Percentiles rank a stretch among this genome's conserved stretches.
phyloP scores from a whole-genome alignment of 305 asterid species.

The Caryopteris hybrid region DNA sequence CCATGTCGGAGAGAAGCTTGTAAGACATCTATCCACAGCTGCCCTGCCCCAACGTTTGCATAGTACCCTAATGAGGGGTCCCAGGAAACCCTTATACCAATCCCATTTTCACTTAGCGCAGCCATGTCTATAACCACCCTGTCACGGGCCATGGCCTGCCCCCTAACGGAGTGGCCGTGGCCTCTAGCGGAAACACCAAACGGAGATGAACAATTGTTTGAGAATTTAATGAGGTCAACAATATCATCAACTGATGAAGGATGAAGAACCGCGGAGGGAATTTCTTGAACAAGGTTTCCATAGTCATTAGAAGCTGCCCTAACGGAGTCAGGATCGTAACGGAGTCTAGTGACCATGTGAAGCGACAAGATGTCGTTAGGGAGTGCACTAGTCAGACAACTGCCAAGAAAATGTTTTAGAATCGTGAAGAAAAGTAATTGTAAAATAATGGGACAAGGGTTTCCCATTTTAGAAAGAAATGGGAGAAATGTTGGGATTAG shows the following conservation, averaged over 20 bases:
- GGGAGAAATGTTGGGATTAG: not conserved
- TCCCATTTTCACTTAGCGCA: constrained; percentile 28
- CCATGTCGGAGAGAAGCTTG: constrained; percentile 34
- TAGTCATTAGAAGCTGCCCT: constrained; percentile 44
- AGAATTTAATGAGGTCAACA: constrained; percentile 34
- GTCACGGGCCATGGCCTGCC: constrained; percentile 48
- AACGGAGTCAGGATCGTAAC: constrained; percentile 23
- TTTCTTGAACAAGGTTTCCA: constrained; percentile 41
- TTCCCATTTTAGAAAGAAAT: constrained; percentile 23
- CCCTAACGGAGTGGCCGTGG: constrained; percentile 55
- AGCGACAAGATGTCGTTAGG: constrained; percentile 22
- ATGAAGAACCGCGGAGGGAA: constrained; percentile 46
- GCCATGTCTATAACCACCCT: constrained; percentile 58
- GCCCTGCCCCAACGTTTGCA: constrained; percentile 64
- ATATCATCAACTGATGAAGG: constrained; percentile 50
- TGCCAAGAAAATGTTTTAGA: constrained; percentile 19
- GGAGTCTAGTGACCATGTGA: constrained; percentile 22
- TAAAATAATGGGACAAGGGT: not conserved
- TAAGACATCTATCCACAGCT: constrained; percentile 57
- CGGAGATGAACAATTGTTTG: constrained; percentile 37
- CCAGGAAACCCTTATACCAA: constrained; percentile 42
- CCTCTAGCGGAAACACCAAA: constrained; percentile 52
- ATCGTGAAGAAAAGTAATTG: constrained; percentile 12
- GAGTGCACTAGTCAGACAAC: constrained; percentile 6
- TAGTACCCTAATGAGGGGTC: constrained; percentile 32